A percentile compares a stretch with the other conserved stretches of the same genome.
These are phyloP conservation scores for Blastocystis sp. DNA, from an alignment of 352 stramenopile genomes.

Conservation along the genomic window DNA sequence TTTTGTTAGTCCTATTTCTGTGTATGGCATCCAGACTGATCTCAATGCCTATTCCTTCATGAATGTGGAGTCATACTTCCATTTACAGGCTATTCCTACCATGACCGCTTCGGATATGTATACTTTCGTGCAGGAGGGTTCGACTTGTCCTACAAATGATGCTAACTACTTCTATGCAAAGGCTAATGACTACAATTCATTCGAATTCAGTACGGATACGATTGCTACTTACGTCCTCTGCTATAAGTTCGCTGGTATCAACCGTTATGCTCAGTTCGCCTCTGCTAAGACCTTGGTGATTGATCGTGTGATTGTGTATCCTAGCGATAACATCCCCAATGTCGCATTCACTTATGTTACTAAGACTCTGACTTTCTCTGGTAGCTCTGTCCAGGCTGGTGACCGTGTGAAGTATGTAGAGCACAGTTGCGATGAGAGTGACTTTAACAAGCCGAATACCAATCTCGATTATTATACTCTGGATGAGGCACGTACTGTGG, in stretches of 20 bases:
- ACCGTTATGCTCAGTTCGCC: not conserved
- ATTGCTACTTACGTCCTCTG: conserved; percentile 6
- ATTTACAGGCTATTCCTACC: conserved; percentile 16
- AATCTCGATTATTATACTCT: conserved; percentile 53
- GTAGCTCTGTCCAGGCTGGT: not conserved
- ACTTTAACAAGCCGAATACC: conserved; percentile 7
- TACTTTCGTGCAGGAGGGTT: conserved; percentile 7
- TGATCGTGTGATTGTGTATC: not conserved
- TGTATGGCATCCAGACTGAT: conserved; percentile 33
- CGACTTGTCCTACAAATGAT: not conserved
- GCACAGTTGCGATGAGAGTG: conserved; percentile 17
- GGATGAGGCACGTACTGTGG: not conserved
- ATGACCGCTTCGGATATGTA: not conserved
- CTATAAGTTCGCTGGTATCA: conserved; percentile 18
- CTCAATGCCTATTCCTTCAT: conserved; percentile 40
- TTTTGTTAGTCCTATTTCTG: not conserved
- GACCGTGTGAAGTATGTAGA: conserved; percentile 61
- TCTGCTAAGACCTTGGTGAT: conserved; percentile 25
- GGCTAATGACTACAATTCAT: not conserved
- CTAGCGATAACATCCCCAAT: not conserved
- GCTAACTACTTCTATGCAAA: not conserved
- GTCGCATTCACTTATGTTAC: conserved; percentile 44
- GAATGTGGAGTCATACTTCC: conserved; percentile 10
- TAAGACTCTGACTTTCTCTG: conserved; percentile 7
- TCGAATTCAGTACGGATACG: not conserved